Evolutionary conservation across 2,329 filamentous ascomycete genomes (phyloP).

Genomic region (Fusarium brachygibbosum): DNA sequence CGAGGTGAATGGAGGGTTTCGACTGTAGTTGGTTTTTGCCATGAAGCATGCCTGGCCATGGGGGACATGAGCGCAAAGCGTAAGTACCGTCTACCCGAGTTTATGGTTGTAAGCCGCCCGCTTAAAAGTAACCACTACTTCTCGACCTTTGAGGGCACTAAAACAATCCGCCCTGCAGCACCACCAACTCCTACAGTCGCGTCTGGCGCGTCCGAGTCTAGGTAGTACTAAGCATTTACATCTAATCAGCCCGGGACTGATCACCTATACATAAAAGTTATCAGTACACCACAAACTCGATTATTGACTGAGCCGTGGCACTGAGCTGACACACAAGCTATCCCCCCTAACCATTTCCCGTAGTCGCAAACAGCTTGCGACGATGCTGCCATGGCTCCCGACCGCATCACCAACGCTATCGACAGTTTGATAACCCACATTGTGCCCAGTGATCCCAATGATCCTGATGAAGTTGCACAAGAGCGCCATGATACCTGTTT

Average conservation of each 20-base stretch:
- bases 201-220: constrained; percentile 45
- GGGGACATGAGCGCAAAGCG: constrained; percentile 36
- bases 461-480: constrained; percentile 76
- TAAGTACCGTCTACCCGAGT: constrained; percentile 47
- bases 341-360: neutral
- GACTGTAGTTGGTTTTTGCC: constrained; percentile 56
- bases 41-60: constrained; percentile 44
- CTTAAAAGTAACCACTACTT: constrained; percentile 41
- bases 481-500: constrained; percentile 75
- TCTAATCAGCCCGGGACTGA: constrained; percentile 27
- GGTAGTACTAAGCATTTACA: constrained; percentile 1
- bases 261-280: constrained; percentile 5
- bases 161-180: constrained; percentile 36
- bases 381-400: constrained; percentile 69
- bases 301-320: neutral
- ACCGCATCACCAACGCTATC: constrained; percentile 83
- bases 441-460: constrained; percentile 74
- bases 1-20: constrained; percentile 49
- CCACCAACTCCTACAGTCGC: constrained; percentile 47
- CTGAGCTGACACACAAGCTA: neutral
- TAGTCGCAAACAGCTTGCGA: constrained; percentile 48
- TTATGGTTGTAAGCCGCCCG: too few relatives aligned
- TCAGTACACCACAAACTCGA: constrained; percentile 3
- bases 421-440: constrained; percentile 82
- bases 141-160: constrained; percentile 21